These are phyloP conservation scores for Pythium brachiatum DNA, from an alignment of 352 stramenopile genomes.

Conservation along the genomic window DNA sequence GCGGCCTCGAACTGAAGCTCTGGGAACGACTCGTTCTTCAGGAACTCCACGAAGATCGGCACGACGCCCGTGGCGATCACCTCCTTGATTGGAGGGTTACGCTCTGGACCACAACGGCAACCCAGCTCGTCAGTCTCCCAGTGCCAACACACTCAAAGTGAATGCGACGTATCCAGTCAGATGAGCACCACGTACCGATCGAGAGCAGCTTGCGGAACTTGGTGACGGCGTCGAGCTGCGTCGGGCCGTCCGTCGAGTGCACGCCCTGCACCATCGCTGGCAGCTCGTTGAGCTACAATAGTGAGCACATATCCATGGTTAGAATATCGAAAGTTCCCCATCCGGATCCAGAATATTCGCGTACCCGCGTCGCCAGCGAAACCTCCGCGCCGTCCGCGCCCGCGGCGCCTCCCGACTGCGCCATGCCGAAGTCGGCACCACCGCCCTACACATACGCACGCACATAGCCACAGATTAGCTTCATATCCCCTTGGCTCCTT, in stretches of 20 bases:
- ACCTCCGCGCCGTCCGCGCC: conserved; percentile 37
- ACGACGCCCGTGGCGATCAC: conserved; percentile 98
- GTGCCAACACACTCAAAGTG: no score
- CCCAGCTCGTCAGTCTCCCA: background rate
- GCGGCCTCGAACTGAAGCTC: conserved; percentile 98
- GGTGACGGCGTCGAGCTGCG: conserved; percentile 96
- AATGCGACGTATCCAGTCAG: no score
- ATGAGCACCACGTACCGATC: conserved; percentile 81
- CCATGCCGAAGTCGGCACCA: conserved; percentile 27
- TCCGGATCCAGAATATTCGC: conserved; percentile 17
- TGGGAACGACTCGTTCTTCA: conserved; percentile 93
- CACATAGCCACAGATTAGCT: background rate
- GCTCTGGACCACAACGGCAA: conserved; percentile 65
- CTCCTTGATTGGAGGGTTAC: conserved; percentile 98
- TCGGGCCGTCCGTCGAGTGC: conserved; percentile 86
- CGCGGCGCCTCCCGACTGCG: conserved; percentile 27
- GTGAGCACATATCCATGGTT: conserved; percentile 2
- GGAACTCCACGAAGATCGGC: conserved; percentile 97
- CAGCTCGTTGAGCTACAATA: conserved; percentile 89
- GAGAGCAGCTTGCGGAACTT: conserved; percentile 98
- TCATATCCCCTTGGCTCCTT: background rate
- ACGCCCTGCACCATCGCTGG: conserved; percentile 94
- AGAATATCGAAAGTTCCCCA: conserved; percentile 15
- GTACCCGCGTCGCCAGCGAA: conserved; percentile 56
- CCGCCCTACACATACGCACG: conserved; percentile 22